Evolutionary conservation across 108 stramenopile species (phyloP), one percentile per base, ranked within the genome.

Genomic region (Cyclotella atomus): DNA sequence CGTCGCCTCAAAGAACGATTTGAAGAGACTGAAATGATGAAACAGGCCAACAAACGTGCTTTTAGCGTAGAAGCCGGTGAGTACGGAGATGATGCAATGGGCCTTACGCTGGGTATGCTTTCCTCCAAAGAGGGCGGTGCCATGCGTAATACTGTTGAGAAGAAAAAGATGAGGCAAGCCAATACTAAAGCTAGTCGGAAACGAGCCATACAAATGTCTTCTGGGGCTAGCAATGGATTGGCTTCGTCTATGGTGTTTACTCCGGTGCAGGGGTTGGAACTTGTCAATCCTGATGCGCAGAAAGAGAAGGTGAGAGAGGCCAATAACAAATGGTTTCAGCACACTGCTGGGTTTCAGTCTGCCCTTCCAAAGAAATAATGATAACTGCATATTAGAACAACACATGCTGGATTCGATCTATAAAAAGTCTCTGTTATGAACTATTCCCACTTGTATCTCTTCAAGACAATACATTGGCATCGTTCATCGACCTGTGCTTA

Each of bases 71-170:
- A 83, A 59, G 77, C 87, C 41, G 93, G 91, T 50, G 97, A 98
- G 81, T 98, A 98, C 59, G 96, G 96, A 8, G 97, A 98, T 68
- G 94, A 93, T 73, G 93, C 92, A 53, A 98, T 98, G 97, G 97
- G 97, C 30, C 79, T 94, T 20, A 89, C 90, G 19, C 68, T 91
- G 57, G 97, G 97, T 28, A 84, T 95, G 78, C 80, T 98, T 14
- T 92, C 90, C 64, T 88, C 88, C 10, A 76, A 81, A 55, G 89
- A 90, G 55, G 89, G 83, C n/a, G 41, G 89, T 76, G 81, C 77
- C 20, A 75, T 96, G 64, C 82, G 95, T 14, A 88, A 85, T 50
- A 79, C 84, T 28, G 71, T 83, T 1, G 89, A 93, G 69, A 89
- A 88, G 57, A 84, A 87, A 34, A 91, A 92, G 64, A 87, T 92